Conservation (phyloP, 2,329 filamentous ascomycete species). For the Trichoderma koningiopsis region DNA sequence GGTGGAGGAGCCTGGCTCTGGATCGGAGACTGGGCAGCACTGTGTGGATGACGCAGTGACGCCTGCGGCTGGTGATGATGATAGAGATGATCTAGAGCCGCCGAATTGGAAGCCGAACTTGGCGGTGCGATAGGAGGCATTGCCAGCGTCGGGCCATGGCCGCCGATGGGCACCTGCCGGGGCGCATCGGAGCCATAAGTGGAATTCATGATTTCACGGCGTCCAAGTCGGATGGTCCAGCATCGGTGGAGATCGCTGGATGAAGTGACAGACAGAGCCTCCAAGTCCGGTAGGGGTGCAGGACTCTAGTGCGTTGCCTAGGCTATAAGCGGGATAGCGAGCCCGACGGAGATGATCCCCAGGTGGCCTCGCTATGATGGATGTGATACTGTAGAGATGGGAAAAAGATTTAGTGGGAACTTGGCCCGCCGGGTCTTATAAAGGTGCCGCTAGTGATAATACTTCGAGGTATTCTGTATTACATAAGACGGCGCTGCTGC, state of each 20-base stretch:
- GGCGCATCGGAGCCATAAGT: slow-evolving; percentile 39
- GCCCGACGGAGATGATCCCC: neutral
- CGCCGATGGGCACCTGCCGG: slow-evolving; percentile 37
- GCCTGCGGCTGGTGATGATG: slow-evolving; percentile 24
- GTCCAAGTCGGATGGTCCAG: slow-evolving; percentile 1
- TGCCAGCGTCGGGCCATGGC: slow-evolving; percentile 33
- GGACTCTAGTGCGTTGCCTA: slow-evolving; percentile 11
- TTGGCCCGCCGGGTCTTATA: slow-evolving; percentile 1
- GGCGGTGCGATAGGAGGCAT: slow-evolving; percentile 27
- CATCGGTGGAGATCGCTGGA: slow-evolving; percentile 8
- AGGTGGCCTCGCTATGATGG: neutral
- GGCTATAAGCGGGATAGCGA: slow-evolving; percentile 12
- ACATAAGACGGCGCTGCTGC: neutral
- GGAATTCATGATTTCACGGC: slow-evolving; percentile 36
- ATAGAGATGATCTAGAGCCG: slow-evolving; percentile 28
- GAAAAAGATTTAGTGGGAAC: slow-evolving; percentile 2
- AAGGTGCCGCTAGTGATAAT: slow-evolving; percentile 3
- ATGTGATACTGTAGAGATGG: neutral
- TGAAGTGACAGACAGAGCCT: slow-evolving; percentile 15
- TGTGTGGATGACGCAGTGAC: slow-evolving; percentile 28
- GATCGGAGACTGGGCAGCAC: slow-evolving; percentile 27
- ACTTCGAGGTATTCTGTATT: neutral
- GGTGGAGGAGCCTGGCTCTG: slow-evolving; percentile 24
- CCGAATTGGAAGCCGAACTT: slow-evolving; percentile 30
- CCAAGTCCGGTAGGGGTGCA: slow-evolving; percentile 8